phyloP scores from a whole-genome alignment of 1,284 basidiomycete genomes.

The Cryptococcus sp. region DNA sequence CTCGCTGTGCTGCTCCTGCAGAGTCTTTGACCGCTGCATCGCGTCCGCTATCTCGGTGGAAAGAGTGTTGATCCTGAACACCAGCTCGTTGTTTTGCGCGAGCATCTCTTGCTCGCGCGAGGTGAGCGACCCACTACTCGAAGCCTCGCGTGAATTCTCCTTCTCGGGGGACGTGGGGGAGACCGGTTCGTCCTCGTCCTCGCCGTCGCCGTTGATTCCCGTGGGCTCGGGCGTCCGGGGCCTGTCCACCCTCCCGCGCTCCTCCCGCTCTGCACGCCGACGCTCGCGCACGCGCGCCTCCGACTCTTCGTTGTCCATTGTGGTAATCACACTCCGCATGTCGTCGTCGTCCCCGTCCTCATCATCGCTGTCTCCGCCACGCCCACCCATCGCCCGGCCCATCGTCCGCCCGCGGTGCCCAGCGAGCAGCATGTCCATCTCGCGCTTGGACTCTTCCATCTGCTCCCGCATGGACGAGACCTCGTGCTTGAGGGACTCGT shows the following conservation, averaged over 20 bases:
- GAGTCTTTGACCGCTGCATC: slow-evolving; percentile 65
- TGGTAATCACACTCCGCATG: slow-evolving; percentile 42
- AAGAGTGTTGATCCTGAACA: slow-evolving; percentile 66
- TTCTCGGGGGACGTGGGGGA: slow-evolving; percentile 11
- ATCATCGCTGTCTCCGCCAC: slow-evolving; percentile 51
- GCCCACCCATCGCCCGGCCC: slow-evolving; percentile 23
- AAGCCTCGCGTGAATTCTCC: too few relatives aligned
- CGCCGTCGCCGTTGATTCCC: slow-evolving; percentile 29
- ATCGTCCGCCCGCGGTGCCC: slow-evolving; percentile 32
- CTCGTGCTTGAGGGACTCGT: slow-evolving; percentile 79
- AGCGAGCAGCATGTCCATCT: slow-evolving; percentile 40
- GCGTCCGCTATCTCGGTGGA: slow-evolving; percentile 73
- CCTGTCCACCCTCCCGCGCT: slow-evolving; percentile 14
- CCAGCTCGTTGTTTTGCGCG: slow-evolving; percentile 61
- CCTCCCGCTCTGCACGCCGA: slow-evolving; percentile 30
- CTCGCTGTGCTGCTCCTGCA: slow-evolving; percentile 73
- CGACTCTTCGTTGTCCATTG: slow-evolving; percentile 49
- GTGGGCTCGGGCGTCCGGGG: slow-evolving; percentile 24
- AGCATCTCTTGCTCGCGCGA: slow-evolving; percentile 13
- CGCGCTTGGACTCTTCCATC: slow-evolving; percentile 58
- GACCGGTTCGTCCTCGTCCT: slow-evolving; percentile 50
- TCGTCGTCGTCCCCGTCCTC: slow-evolving; percentile 57
- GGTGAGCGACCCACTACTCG: background rate
- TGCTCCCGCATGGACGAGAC: slow-evolving; percentile 67
- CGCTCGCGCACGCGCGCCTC: slow-evolving; percentile 54